phyloP scores from a whole-genome alignment of 2,329 filamentous ascomycete species.

The Nannizzia gypsea region DNA sequence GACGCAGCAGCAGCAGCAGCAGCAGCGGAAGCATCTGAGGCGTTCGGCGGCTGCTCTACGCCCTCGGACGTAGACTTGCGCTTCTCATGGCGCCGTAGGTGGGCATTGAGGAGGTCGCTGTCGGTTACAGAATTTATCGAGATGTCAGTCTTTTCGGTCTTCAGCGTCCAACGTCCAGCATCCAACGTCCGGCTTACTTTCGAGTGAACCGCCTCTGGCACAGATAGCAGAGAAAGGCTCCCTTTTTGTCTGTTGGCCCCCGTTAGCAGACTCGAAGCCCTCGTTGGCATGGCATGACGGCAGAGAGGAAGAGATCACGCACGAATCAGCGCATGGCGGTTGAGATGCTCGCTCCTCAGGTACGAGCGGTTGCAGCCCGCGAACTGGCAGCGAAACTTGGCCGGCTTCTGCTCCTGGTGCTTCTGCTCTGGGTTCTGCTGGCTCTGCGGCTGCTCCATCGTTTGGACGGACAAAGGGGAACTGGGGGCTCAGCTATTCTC shows the following conservation, averaged over 20 bases:
- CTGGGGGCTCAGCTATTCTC: not conserved
- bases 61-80: conserved; percentile 9
- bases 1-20: too few species aligned
- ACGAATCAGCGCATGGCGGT: conserved; percentile 18
- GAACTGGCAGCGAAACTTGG: conserved; percentile 14
- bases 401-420: conserved; percentile 9
- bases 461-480: not conserved
- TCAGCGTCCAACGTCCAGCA: not conserved
- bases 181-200: conserved; percentile 11
- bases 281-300: not conserved
- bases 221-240: conserved; percentile 16
- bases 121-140: not conserved
- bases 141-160: not conserved
- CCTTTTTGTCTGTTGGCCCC: conserved; percentile 14
- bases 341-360: conserved; percentile 16
- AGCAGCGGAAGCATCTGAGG: not conserved
- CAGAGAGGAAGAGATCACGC: conserved; percentile 3
- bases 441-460: not conserved
- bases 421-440: not conserved
- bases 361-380: conserved; percentile 17
- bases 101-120: conserved; percentile 17
- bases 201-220: conserved; percentile 16
- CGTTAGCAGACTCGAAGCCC: not conserved
- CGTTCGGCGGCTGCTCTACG: not conserved
- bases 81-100: conserved; percentile 17